Percentiles rank a stretch among this genome's conserved stretches.
Evolutionary conservation across 2,329 filamentous ascomycete genomes (phyloP).

Genomic region (Pleurostoma richardsiae): DNA sequence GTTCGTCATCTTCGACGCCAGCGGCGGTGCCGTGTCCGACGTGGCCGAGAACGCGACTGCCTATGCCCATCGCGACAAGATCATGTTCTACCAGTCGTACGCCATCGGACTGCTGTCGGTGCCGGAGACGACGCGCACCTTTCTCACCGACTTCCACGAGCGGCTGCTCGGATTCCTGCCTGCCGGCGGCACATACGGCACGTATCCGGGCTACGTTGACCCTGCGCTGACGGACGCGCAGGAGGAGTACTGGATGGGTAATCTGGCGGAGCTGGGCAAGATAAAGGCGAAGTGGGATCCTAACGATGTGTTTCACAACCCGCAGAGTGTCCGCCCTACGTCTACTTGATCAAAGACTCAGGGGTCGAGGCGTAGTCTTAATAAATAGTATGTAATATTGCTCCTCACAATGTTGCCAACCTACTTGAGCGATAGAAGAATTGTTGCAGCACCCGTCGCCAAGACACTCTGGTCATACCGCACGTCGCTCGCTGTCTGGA

Average conservation of each 20-base stretch:
- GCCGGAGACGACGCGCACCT: conserved; percentile 38
- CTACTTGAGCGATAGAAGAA: no score
- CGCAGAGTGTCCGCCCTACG: conserved; percentile 42
- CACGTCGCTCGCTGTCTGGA: no score
- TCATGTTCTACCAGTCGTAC: conserved; percentile 61
- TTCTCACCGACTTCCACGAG: conserved; percentile 46
- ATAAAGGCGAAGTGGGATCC: conserved; percentile 51
- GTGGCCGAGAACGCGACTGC: conserved; percentile 50
- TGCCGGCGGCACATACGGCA: conserved; percentile 32
- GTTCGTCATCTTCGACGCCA: conserved; percentile 59
- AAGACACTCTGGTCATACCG: no score
- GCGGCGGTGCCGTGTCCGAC: conserved; percentile 56
- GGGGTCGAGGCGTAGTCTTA: no score
- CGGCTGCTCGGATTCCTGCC: conserved; percentile 28
- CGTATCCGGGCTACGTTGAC: conserved; percentile 62
- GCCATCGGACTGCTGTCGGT: conserved; percentile 44
- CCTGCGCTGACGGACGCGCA: conserved; percentile 40
- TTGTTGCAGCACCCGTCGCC: no score
- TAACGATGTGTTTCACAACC: conserved; percentile 51
- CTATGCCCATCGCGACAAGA: conserved; percentile 58
- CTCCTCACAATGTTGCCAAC: no score
- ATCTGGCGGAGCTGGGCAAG: conserved; percentile 37
- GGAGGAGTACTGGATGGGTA: conserved; percentile 49
- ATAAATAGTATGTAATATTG: no score
- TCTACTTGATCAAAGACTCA: no score